Evolutionary conservation across 1,284 basidiomycete species (phyloP), one percentile per base, ranked within the genome.

Genomic region (Omphalotus olearius): DNA sequence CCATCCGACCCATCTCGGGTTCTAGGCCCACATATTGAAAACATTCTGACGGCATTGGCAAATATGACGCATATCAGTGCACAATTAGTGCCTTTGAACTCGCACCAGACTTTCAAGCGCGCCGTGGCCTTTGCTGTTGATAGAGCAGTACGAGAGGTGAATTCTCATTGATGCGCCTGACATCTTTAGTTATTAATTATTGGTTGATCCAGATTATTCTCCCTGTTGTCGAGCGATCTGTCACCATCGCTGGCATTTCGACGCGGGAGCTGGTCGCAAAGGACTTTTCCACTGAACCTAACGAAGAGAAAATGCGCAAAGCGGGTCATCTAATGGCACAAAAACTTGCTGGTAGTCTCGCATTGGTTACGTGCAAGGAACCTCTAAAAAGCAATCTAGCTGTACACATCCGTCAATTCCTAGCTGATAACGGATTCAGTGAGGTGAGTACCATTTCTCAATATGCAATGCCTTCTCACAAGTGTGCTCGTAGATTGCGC

Each of bases 281-380:
- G 71, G 97, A 99, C 69, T 99, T 97, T 62, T 94, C 92, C 2
- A 94, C 93, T 57, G 97, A 99, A 60, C 76, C 86, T 16, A 93
- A 92, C 64, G 94, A 98, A 63, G 83, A 88, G 46, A 96, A 91
- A 69, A 74, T 99, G 66, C 85, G 93, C 41, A 87, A 88, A 63
- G 93, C 97, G 11, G 93, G 92, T 6, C 94, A 98, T 67, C 72
- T 94, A 50, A 99, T 98, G 94, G 94, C 94, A 1, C 93, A 95
- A 70, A 97, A 93, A 67, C 82, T 99, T 48, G 97, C 97, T 16
- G 96, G 96, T 40, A 97, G 93, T 63, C 80, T 99, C 42, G 97
- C 97, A 5, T 73, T 98, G 47, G 97, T 99, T 20, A 99, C 97
- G 14, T 99, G 96, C 79, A 99, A 98, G 68, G 97, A 99, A 65